Percentiles rank a stretch among this genome's conserved stretches.
These are phyloP conservation scores for Harrya chromipes DNA, from an alignment of 768 basidiomycete genomes.

Conservation along the genomic window DNA sequence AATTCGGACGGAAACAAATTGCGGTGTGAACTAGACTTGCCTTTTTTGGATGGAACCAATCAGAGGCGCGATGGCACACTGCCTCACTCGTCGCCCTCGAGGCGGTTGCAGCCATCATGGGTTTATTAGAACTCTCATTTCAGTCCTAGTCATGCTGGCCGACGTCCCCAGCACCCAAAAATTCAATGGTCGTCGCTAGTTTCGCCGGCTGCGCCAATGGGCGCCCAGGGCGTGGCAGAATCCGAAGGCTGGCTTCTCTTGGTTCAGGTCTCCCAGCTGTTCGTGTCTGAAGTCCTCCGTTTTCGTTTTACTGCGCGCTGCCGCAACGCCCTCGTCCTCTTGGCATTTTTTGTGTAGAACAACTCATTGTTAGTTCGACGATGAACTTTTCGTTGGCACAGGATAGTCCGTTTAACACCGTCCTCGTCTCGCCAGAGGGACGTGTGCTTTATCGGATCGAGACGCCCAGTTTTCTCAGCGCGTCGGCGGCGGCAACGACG, in stretches of 20 bases:
- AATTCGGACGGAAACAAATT: conserved; percentile 1
- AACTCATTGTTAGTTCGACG: neutral
- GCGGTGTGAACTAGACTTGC: neutral
- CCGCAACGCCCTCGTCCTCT: conserved; percentile 6
- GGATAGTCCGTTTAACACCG: conserved; percentile 33
- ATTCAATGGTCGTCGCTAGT: neutral
- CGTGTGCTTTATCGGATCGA: conserved; percentile 30
- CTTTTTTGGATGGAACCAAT: conserved; percentile 20
- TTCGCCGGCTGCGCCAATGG: conserved; percentile 9
- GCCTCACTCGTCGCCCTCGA: conserved; percentile 22
- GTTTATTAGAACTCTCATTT: conserved; percentile 1
- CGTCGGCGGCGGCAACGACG: conserved; percentile 17
- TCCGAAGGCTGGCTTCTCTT: conserved; percentile 25
- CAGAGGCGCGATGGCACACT: conserved; percentile 24
- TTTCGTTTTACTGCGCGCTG: conserved; percentile 5
- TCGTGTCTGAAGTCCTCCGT: conserved; percentile 9
- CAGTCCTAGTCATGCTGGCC: neutral
- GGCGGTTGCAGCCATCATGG: conserved; percentile 16
- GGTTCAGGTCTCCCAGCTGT: conserved; percentile 21
- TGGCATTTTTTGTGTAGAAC: too few relatives aligned
- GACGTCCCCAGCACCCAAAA: conserved; percentile 2
- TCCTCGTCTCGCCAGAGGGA: conserved; percentile 29
- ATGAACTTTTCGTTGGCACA: conserved; percentile 33
- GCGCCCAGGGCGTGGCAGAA: conserved; percentile 34
- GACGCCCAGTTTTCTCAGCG: conserved; percentile 17